A percentile compares a stretch with the other conserved stretches of the same genome.
phyloP scores from a whole-genome alignment of 768 basidiomycete genomes.

The Albatrellus ellisii region DNA sequence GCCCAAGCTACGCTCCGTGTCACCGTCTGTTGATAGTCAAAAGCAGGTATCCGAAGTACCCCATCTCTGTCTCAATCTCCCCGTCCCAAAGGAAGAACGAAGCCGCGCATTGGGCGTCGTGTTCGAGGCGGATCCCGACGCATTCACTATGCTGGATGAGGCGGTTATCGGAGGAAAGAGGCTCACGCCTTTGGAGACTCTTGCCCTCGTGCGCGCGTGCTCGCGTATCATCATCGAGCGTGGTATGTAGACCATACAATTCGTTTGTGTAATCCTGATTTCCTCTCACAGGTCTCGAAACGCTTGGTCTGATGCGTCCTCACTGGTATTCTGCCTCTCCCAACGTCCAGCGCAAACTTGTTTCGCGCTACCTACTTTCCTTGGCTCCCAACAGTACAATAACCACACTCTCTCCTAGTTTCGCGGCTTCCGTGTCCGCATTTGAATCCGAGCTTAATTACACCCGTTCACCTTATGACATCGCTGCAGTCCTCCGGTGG shows the following conservation, averaged over 20 bases:
- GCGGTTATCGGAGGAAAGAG: constrained; percentile 41
- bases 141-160: constrained; percentile 34
- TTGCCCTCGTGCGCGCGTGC: constrained; percentile 52
- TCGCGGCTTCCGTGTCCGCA: constrained; percentile 30
- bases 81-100: constrained; percentile 34
- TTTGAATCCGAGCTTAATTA: constrained; percentile 57
- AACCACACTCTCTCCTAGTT: constrained; percentile 37
- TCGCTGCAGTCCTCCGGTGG: constrained; percentile 75
- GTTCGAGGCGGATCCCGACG: constrained; percentile 46
- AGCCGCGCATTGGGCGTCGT: constrained; percentile 39
- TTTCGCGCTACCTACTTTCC: constrained; percentile 61
- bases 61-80: constrained; percentile 50
- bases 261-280: constrained; percentile 6
- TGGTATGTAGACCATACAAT: constrained; percentile 30
- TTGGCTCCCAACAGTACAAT: constrained; percentile 33
- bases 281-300: constrained; percentile 49
- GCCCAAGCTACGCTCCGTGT: constrained; percentile 15
- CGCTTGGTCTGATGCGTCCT: constrained; percentile 75
- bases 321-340: constrained; percentile 73
- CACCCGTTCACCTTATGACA: constrained; percentile 59
- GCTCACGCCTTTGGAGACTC: constrained; percentile 48
- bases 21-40: constrained; percentile 16
- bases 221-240: constrained; percentile 50
- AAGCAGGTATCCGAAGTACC: constrained; percentile 28
- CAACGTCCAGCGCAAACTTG: constrained; percentile 50